Evolutionary conservation across 306 rosid genomes (phyloP).

Genomic region (Geum urbanum): DNA sequence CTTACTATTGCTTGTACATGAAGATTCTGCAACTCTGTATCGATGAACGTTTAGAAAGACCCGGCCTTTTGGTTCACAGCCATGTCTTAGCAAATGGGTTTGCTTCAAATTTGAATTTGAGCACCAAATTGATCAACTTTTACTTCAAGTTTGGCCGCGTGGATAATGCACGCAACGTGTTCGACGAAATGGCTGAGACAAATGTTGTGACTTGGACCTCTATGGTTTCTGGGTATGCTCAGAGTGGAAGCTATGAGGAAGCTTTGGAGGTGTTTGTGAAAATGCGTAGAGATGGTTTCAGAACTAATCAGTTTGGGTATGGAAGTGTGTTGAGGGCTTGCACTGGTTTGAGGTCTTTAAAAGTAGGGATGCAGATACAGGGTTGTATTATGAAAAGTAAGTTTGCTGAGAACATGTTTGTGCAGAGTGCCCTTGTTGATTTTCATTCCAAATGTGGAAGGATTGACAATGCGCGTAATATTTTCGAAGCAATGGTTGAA

Average conservation of each 20-base stretch:
- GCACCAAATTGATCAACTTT: conserved; percentile 23
- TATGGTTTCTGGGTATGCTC: conserved; percentile 32
- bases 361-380: conserved; percentile 31
- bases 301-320: conserved; percentile 34
- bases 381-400: conserved; percentile 26
- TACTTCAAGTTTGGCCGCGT: conserved; percentile 15
- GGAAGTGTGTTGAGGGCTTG: conserved; percentile 31
- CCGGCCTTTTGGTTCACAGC: conserved; percentile 33
- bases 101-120: conserved; percentile 23
- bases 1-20: conserved; percentile 18
- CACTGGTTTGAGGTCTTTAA: conserved; percentile 25
- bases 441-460: conserved; percentile 33
- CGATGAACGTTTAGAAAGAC: conserved; percentile 15
- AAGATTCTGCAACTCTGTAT: conserved; percentile 28
- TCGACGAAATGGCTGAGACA: conserved; percentile 25
- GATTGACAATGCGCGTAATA: conserved; percentile 17
- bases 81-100: conserved; percentile 25
- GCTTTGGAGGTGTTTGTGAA: conserved; percentile 25
- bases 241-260: conserved; percentile 19
- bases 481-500: conserved; percentile 21
- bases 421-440: conserved; percentile 34
- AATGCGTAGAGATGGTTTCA: conserved; percentile 24
- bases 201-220: conserved; percentile 37
- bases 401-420: conserved; percentile 26
- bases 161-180: conserved; percentile 19